Percentiles rank a stretch among this genome's conserved stretches.
phyloP scores from a whole-genome alignment of 768 basidiomycete species.

The Auriculariales sp. region DNA sequence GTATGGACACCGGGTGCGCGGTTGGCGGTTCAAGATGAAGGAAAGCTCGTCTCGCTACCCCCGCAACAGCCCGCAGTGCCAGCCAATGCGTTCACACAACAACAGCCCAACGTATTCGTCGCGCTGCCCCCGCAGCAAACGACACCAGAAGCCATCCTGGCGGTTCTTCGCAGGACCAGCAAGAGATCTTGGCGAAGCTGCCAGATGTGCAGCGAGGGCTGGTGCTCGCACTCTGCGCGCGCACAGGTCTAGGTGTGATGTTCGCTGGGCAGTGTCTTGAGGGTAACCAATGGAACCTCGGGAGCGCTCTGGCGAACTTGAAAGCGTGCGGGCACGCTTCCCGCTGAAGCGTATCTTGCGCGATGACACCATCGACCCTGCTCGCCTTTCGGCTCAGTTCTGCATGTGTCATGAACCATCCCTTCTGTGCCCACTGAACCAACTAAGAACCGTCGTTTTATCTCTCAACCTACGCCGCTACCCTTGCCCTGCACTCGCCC shows the following conservation, averaged over 20 bases:
- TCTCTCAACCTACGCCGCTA: too few species aligned
- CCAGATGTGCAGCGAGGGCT: constrained; percentile 55
- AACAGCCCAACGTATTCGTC: constrained; percentile 18
- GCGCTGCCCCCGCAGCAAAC: too few species aligned
- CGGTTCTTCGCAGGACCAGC: too few species aligned
- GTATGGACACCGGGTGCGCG: constrained; percentile 66
- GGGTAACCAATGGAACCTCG: constrained; percentile 75
- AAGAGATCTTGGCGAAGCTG: constrained; percentile 21
- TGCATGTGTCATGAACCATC: too few species aligned
- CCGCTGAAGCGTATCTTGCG: too few species aligned
- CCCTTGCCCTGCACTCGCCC: too few species aligned
- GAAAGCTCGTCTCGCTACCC: constrained; percentile 15
- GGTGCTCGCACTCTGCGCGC: constrained; percentile 53
- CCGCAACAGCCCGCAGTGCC: constrained; percentile 9
- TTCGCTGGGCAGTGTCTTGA: constrained; percentile 77
- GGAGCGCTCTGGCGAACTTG: constrained; percentile 73
- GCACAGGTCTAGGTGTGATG: constrained; percentile 65
- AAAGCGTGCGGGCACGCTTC: too few species aligned
- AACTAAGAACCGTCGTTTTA: too few species aligned
- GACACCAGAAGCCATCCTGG: too few species aligned
- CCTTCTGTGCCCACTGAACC: too few species aligned
- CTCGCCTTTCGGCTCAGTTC: too few species aligned
- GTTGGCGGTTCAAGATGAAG: constrained; percentile 58
- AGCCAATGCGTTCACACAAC: background rate
- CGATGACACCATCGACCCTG: too few species aligned